Base-by-base conservation (phyloP, 2,329 filamentous ascomycete species). In the Scortechinia acanthostroma region DNA sequence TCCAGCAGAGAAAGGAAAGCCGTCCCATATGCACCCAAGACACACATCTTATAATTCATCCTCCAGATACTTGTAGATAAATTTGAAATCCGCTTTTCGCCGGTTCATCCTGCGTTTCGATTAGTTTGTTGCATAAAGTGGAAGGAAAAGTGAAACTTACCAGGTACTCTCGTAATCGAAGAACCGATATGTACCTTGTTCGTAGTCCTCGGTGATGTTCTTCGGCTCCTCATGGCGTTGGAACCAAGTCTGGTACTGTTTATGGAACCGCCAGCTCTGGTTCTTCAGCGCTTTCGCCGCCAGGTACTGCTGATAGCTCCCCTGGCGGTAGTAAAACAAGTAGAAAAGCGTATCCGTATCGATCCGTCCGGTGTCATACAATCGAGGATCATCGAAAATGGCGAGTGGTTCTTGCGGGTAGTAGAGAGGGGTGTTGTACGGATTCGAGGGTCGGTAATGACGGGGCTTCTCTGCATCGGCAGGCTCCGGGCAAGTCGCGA, bases 191-290 rank as follows among this genome's bases (percentile, higher is more conserved):
- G 93, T 98, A 50, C 93, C 93, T 67, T 98, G 93, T 69, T 98
- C 93, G 60, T 89, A 97, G 67, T 98, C 93, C 65, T 98, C 93
- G 0, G 93, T 97, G 58, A 98, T 98, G 55, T 83, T 91, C 73
- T 98, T 98, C 16, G 93, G 93, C 70, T 98, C 93, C 60, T 98
- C 93, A 54, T 98, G 93, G 44, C 93, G 79, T 65, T 98, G 93
- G 59, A 98, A 98, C 93, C 93, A 98, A 1, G 93, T 98, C 65
- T 95, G 93, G 61, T 98, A 98, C 64, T 97, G 93, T 73, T 98
- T 98, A 69, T 98, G 93, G 63, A 98, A 98, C 46, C 93, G 80
- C 93, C 93, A 98, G 65, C 91, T 96, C 65, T 98, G 93, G 53
- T 91, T 88, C 69, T 98, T 98, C 44, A 98, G 71, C n/a, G 93